Evolutionary conservation across 148 eudicot genomes (phyloP).

Genomic region (Arbutus unedo): DNA sequence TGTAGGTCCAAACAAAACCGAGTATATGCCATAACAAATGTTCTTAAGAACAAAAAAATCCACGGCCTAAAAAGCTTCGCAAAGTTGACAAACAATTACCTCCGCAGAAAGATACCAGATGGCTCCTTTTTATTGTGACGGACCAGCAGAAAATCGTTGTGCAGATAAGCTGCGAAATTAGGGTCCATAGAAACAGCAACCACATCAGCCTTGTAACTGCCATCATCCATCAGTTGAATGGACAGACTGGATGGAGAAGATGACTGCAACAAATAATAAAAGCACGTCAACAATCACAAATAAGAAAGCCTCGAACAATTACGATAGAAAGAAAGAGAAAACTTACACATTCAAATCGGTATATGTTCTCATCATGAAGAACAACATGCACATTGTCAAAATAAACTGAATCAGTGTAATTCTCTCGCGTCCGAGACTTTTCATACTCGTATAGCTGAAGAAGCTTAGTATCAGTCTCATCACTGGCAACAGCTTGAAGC

Average conservation of each 20-base stretch:
- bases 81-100: constrained; percentile 37
- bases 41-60: background rate
- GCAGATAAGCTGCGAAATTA: constrained; percentile 67
- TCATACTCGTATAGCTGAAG: constrained; percentile 82
- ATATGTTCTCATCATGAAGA: constrained; percentile 88
- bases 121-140: constrained; percentile 52
- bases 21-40: background rate
- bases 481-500: constrained; percentile 88
- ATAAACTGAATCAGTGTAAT: constrained; percentile 70
- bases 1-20: background rate
- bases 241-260: constrained; percentile 53
- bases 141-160: constrained; percentile 64
- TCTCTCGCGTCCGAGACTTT: constrained; percentile 63
- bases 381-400: constrained; percentile 83
- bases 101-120: constrained; percentile 54
- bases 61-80: background rate
- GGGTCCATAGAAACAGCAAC: constrained; percentile 88
- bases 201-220: constrained; percentile 79
- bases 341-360: constrained; percentile 83
- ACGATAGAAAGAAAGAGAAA: constrained; percentile 1
- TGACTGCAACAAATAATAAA: constrained; percentile 41
- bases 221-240: constrained; percentile 86
- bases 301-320: background rate
- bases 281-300: constrained; percentile 18
- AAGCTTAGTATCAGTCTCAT: constrained; percentile 80